Percentiles rank a stretch among this genome's conserved stretches.
Evolutionary conservation across 2,329 filamentous ascomycete genomes (phyloP).

Genomic region (Chaetomiaceae sp.): DNA sequence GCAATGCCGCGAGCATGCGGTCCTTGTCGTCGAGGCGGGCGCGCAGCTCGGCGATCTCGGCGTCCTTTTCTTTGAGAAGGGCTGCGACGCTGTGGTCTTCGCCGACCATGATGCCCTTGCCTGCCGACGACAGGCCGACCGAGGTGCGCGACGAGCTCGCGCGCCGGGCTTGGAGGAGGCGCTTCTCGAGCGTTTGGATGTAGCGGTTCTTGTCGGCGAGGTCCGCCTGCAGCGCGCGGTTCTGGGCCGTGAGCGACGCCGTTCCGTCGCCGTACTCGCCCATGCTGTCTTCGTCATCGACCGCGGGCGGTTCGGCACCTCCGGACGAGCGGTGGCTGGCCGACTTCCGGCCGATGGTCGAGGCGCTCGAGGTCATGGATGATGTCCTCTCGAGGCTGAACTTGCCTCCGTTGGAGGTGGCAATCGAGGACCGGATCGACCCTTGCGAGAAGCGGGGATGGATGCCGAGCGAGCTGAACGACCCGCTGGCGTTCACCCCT

Average conservation of each 20-base stretch:
- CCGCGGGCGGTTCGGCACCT: constrained; percentile 34
- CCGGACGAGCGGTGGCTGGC: constrained; percentile 43
- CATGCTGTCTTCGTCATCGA: constrained; percentile 63
- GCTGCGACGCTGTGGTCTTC: constrained; percentile 73
- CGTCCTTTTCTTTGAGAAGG: constrained; percentile 80
- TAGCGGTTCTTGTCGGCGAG: constrained; percentile 96
- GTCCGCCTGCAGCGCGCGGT: constrained; percentile 89
- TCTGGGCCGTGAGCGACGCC: constrained; percentile 78
- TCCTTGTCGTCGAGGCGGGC: constrained; percentile 91
- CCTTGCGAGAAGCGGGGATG: constrained; percentile 60
- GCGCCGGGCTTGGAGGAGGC: constrained; percentile 81
- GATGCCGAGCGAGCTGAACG: constrained; percentile 63
- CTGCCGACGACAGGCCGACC: constrained; percentile 59
- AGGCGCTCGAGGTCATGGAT: constrained; percentile 62
- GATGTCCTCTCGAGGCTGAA: constrained; percentile 58
- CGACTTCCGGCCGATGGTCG: constrained; percentile 54
- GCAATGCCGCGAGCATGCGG: constrained; percentile 81
- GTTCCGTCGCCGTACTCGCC: constrained; percentile 85
- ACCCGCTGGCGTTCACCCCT: constrained; percentile 78
- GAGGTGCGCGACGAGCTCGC: constrained; percentile 88
- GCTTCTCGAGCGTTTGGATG: constrained; percentile 88
- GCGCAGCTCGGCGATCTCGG: constrained; percentile 86
- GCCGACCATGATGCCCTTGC: constrained; percentile 63
- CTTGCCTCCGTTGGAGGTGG: constrained; percentile 53
- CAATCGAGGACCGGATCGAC: constrained; percentile 63